Evolutionary conservation across 352 stramenopile species (phyloP), one percentile per base, ranked within the genome.

Genomic region (Globisporangium nunn): DNA sequence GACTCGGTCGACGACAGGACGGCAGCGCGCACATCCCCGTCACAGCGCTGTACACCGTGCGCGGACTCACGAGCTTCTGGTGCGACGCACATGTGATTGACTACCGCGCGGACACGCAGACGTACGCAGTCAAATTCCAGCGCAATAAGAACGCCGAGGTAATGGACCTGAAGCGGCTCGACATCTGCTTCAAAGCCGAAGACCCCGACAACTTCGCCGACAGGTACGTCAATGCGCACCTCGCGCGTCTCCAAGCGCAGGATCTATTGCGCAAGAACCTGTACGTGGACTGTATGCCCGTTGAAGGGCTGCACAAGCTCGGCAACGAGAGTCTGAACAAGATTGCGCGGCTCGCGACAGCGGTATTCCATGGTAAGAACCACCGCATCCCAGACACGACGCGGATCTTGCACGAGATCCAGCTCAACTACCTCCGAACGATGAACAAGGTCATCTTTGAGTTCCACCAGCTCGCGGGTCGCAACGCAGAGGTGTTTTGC

Each of bases 361-460:
- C 68, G 1, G 60, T 81, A 11, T 91, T 93, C 59, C 75, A 87
- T n/a, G 67, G 75, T 18, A 91, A 89, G 48, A 81, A 68, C 15
- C 56, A 78, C 55, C 75, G 77, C 0, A 76, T 88, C 28, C 84
- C 84, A 2, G 83, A 94, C 48, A 91, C 86, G 3, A 78, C 81
- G 15, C 77, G 71, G 0, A 68, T 97, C 14, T 54, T 96, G 12
- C 73, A 92, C 23, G 87, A 98, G 61, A 89, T 97, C 46, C 90
- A 95, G 61, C 69, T 96, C 0, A 89, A 96, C 52, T 98, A 95
- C 64, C 63, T 96, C 43, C 84, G 93, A 11, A 88, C 88, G 7
- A 97, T 98, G 87, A 96, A 95, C 70, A 83, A 82, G 54, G 91
- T 97, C 35, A 73, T 97, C 3, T 90, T 97, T 33, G 79, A 91